Percentiles rank a stretch among this genome's conserved stretches.
phyloP scores from a whole-genome alignment of 2,329 filamentous ascomycete species.

The Simplicillium sp. region DNA sequence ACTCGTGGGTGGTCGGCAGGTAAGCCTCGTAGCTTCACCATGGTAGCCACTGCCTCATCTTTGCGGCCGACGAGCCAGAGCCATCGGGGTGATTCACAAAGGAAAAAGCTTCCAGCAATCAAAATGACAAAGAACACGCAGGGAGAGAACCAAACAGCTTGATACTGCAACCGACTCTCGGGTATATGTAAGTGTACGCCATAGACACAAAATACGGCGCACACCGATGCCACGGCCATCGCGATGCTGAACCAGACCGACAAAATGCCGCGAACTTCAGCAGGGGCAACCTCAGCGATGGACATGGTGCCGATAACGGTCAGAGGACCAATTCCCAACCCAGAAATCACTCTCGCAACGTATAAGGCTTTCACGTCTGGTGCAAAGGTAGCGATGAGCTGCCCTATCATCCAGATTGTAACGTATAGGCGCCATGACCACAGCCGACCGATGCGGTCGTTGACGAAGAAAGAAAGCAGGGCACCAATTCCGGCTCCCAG shows the following conservation, averaged over 20 bases:
- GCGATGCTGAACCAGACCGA: constrained; percentile 20
- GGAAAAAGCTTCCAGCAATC: constrained; percentile 20
- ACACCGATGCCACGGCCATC: constrained; percentile 12
- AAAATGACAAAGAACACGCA: constrained; percentile 14
- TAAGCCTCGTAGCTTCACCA: constrained; percentile 15
- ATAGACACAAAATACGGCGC: constrained; percentile 15
- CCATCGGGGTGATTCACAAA: constrained; percentile 27
- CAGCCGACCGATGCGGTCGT: constrained; percentile 4
- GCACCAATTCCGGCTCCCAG: constrained; percentile 13
- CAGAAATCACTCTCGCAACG: neutral
- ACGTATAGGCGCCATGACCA: constrained; percentile 4
- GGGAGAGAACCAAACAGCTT: constrained; percentile 15
- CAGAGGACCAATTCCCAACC: constrained; percentile 7
- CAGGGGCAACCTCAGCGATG: constrained; percentile 22
- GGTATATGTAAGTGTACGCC: constrained; percentile 6
- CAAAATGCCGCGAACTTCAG: constrained; percentile 22
- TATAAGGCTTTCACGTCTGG: constrained; percentile 1
- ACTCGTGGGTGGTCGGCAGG: constrained; percentile 15
- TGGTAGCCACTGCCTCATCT: constrained; percentile 12
- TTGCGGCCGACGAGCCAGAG: constrained; percentile 19
- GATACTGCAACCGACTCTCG: constrained; percentile 21
- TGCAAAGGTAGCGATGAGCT: neutral
- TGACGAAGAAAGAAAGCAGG: constrained; percentile 25
- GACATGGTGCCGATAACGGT: constrained; percentile 20
- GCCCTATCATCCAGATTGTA: neutral